Conservation (phyloP, 192 early-diverging fungal species). For the Coemansia sp. region DNA sequence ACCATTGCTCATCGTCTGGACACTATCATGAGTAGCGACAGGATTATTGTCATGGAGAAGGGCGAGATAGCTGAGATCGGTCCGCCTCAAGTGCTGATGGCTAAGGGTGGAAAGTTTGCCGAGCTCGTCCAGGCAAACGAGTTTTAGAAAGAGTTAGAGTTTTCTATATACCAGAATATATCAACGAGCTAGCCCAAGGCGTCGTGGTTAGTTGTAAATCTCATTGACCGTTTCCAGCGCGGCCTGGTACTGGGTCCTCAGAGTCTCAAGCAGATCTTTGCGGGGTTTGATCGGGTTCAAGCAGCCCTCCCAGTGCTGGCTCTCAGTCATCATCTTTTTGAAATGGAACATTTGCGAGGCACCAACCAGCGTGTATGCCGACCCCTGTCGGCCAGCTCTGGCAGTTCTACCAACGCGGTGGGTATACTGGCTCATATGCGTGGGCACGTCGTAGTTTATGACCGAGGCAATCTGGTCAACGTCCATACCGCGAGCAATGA, state of each 20-base stretch:
- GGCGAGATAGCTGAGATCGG: slow-evolving; percentile 11
- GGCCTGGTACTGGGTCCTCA: slow-evolving; percentile 32
- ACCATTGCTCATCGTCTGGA: slow-evolving; percentile 74
- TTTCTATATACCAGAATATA: neutral
- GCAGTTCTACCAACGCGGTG: slow-evolving; percentile 92
- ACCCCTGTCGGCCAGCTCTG: slow-evolving; percentile 80
- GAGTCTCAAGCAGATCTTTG: slow-evolving; percentile 33
- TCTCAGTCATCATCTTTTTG: slow-evolving; percentile 67
- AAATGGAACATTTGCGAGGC: slow-evolving; percentile 68
- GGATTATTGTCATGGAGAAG: slow-evolving; percentile 55
- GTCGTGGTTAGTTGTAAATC: slow-evolving; percentile 15
- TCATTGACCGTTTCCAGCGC: slow-evolving; percentile 27
- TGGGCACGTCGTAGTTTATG: slow-evolving; percentile 84
- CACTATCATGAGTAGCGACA: slow-evolving; percentile 61
- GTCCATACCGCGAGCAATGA: slow-evolving; percentile 89
- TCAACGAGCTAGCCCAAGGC: too few relatives aligned
- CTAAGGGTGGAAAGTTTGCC: slow-evolving; percentile 6
- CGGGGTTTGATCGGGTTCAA: slow-evolving; percentile 57
- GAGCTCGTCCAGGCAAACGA: slow-evolving; percentile 3
- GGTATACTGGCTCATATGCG: slow-evolving; percentile 82
- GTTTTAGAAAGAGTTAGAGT: neutral
- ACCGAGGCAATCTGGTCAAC: slow-evolving; percentile 75
- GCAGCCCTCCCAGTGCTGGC: slow-evolving; percentile 59
- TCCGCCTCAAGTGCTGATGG: slow-evolving; percentile 24
- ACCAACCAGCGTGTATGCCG: slow-evolving; percentile 73